Evolutionary conservation across 805 yeast genomes (phyloP), one percentile per base, ranked within the genome.

Genomic region (Lipomyces kockii): DNA sequence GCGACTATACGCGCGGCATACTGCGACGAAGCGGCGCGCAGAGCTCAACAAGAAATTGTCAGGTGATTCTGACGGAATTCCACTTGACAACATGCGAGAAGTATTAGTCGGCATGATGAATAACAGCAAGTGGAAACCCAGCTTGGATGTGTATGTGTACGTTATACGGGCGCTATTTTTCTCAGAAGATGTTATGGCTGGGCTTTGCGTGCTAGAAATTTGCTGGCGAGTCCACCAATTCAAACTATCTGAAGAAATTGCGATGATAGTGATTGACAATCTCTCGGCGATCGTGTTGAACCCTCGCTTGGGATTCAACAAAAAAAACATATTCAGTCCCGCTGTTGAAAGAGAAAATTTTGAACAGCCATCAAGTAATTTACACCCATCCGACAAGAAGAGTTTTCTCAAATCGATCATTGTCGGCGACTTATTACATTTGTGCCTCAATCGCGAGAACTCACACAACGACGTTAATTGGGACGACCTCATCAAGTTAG

Each of bases 401-500:
- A 22, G 54, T 32, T 6, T 35, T 12, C 52, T 62, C 29, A 54
- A 58, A 27, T n/a, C 25, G 20, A 29, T 46, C 12, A 29, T 65
- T 7, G 32, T 54, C 14, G 58, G 43, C 5, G 68, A 65, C 17
- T 27, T 66, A 11, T 37, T 66, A 5, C 65, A 60, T 20, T 57
- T 65, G 8, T 22, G 54, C 27, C 29, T 22, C 37, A 22, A 35
- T 9, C 62, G 61, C 12, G 55, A 52, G 4, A 43, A 22, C 3
- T 63, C 53, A 29, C 46, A 22, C 11, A 20, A 58, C 17, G 67
- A 61, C 3, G 51, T 66, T 22, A 14, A 25, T 12, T 66, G 66
- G 66, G 49, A 54, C 2, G 69, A 66, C 35, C 17, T 66, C 20
- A 60, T 62, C 56, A 59, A 46, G 43, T 20, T 66, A 25, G 32